Conservation (phyloP, 2,329 filamentous ascomycete genomes). For the Aspergillaceae sp. region DNA sequence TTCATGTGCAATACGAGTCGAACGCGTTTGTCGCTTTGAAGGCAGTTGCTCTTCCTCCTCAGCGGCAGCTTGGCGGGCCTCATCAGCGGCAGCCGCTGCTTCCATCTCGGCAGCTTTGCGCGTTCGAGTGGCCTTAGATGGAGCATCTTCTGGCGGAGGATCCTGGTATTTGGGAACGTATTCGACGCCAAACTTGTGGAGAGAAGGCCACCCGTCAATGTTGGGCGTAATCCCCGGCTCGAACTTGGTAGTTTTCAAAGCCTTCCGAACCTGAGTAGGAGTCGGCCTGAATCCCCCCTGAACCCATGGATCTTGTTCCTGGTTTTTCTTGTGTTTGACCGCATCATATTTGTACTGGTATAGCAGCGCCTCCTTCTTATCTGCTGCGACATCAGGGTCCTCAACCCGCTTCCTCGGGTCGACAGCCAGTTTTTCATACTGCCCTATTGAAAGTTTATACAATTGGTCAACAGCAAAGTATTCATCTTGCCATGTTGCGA, state of each 20-base stretch:
- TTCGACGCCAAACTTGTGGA: slow-evolving; percentile 30
- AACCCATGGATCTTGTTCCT: slow-evolving; percentile 49
- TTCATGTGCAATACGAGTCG: slow-evolving; percentile 17
- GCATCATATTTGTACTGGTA: slow-evolving; percentile 53
- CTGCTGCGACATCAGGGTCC: slow-evolving; percentile 44
- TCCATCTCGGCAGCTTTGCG: slow-evolving; percentile 31
- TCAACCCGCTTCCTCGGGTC: slow-evolving; percentile 48
- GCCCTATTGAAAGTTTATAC: slow-evolving; percentile 41
- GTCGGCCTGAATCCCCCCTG: slow-evolving; percentile 44
- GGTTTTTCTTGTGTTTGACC: slow-evolving; percentile 33
- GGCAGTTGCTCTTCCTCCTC: slow-evolving; percentile 20
- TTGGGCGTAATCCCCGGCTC: slow-evolving; percentile 28
- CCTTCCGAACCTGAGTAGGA: slow-evolving; percentile 33
- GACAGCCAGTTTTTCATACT: slow-evolving; percentile 42
- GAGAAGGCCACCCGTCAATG: slow-evolving; percentile 33
- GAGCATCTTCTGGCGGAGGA: slow-evolving; percentile 18
- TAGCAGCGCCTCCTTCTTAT: slow-evolving; percentile 52
- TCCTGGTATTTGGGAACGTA: slow-evolving; percentile 30
- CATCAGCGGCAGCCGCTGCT: slow-evolving; percentile 20
- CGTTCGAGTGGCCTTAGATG: slow-evolving; percentile 26
- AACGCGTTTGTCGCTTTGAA: slow-evolving; percentile 25
- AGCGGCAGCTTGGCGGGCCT: slow-evolving; percentile 15
- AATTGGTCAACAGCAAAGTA: slow-evolving; percentile 45
- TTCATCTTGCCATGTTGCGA: slow-evolving; percentile 52
- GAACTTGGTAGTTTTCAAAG: slow-evolving; percentile 22